These are phyloP conservation scores for Boechera stricta DNA, from an alignment of 345 rosid species.

Conservation along the genomic window DNA sequence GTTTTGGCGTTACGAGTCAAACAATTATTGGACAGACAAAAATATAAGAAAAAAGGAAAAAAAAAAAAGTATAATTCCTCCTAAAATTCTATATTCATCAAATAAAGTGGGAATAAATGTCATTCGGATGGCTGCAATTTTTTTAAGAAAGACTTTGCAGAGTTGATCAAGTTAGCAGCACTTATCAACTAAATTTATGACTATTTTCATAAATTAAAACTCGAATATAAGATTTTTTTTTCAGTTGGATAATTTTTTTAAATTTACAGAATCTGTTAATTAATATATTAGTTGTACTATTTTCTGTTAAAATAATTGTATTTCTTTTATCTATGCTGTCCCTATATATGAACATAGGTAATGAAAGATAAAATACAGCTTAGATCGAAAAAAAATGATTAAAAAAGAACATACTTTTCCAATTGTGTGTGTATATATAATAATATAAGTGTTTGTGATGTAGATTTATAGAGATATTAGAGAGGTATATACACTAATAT, in stretches of 20 bases:
- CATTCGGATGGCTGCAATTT: too few species aligned
- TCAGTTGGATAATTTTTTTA: neutral
- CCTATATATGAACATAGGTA: neutral
- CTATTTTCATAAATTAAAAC: neutral
- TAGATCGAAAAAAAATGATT: neutral
- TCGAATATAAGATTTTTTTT: neutral
- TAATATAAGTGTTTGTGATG: neutral
- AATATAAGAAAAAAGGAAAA: neutral
- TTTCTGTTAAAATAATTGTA: neutral
- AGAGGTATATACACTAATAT: slow-evolving; percentile 24
- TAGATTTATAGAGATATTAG: slow-evolving; percentile 26
- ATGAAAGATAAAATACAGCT: neutral
- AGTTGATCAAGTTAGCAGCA: neutral
- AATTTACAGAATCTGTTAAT: neutral
- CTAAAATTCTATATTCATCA: neutral
- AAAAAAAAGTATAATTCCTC: neutral
- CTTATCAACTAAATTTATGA: neutral
- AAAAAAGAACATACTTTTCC: neutral
- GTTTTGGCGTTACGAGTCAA: neutral
- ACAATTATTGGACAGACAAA: neutral
- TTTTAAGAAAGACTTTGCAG: neutral
- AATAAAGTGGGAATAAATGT: neutral
- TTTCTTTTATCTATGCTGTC: neutral
- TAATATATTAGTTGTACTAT: neutral
- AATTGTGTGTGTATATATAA: neutral